Evolutionary conservation across 108 stramenopile species (phyloP), one percentile per base, ranked within the genome.

Genomic region (Pelagomonas calceolata): DNA sequence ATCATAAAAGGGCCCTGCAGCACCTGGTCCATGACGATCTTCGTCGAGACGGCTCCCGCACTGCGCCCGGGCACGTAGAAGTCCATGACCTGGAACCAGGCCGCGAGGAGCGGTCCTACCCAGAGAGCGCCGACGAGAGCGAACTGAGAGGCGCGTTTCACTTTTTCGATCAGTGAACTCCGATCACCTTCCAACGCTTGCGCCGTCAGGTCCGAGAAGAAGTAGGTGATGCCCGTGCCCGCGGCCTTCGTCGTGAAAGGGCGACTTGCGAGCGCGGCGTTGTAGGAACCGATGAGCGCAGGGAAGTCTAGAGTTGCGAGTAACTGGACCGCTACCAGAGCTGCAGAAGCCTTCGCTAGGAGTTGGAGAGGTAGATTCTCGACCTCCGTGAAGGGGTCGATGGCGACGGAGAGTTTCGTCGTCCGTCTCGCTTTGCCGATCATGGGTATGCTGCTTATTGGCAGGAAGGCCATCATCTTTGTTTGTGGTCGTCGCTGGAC

Each of bases 1-100:
- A 65, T 65, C 65, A 65, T 65, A 32, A 65, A 32, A 16, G 65
- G 65, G 32, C 65, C 65, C 33, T 65, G 65, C 15, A 65, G 12
- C 7, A 0, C 0, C 65, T 65, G 65, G 33, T 65, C 65, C 18
- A 65, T 32, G 65, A 65, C 15, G 15, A 65, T 14, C 31, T 65
- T 65, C 14, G 31, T 16, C 5, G 65, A 31, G 65, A 65, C 31
- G 31, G 14, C 1, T 32, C 4, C 65, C 7, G 33, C 10, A 4
- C 18, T 4, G 32, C 15, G 15, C 15, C 65, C 65, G 18, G 65
- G 65, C 31, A 65, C 31, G 32, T 4, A 0, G 0, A 4, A 14
- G 33, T 65, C 65, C 65, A 65, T 65, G 32, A 65, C 31, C 7
- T 32, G 12, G 31, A 65, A 65, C 65, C 65, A 65, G 18, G 31